Evolutionary conservation across 331 rosid species (phyloP), one percentile per base, ranked within the genome.

Genomic region (Saraca asoca): DNA sequence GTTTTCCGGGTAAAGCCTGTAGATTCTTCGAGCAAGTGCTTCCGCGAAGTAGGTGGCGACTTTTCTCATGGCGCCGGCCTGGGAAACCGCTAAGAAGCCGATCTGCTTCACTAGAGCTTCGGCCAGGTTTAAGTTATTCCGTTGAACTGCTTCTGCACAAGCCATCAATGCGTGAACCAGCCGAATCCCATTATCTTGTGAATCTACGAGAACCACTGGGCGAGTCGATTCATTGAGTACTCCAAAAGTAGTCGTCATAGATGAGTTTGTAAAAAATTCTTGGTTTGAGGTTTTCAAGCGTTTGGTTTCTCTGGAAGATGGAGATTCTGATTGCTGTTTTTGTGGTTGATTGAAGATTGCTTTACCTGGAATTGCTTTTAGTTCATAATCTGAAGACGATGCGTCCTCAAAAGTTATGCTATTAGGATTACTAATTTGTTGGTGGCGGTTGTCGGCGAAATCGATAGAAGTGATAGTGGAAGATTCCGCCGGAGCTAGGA

Each of bases 11-110:
- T 78, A 83, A 9, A 87, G 62, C 4, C 82, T n/a, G 50, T 82
- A 88, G 75, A 93, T 90, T 29, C 97, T 53, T 0, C 93, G 80
- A 0, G 98, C 96, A 0, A 93, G 72, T 0, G 90, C 98, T 72
- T 90, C 91, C 1, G 98, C 96, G 51, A 93, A 93, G 74, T 73
- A 90, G 3, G 90, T 86, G 7, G 98, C 97, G 0, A 93, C 98
- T 35, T 93, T 93, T 5, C 92, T 49, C 98, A 93, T 90, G 2
- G 96, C 95, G 7, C 98, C 97, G 2, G 87, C 87, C 42, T 93
- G 98, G 0, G 97, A 90, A 2, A 68, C 48, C 0, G 97, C 96
- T 0, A 93, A 54, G 59, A 56, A 80, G 0, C 93, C 83, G 85
- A 90, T 90, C 82, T 88, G 91, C 48, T 91, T 88, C 2, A 93